Conservation (phyloP, 2,329 filamentous ascomycete species). For the Fusarium sp. region DNA sequence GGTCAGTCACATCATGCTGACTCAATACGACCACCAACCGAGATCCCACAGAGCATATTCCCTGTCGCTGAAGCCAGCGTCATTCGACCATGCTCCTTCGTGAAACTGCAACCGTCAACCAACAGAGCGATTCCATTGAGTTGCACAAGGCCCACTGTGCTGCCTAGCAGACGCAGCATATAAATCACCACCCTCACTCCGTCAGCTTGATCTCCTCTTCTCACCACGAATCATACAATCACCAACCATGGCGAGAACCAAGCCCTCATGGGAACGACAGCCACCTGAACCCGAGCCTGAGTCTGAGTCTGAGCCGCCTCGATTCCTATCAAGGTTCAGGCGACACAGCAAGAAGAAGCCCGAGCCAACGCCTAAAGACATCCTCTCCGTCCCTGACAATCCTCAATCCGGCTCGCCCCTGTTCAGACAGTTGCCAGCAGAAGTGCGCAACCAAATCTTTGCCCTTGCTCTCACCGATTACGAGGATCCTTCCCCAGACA, state of each 20-base stretch:
- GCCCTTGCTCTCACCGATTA: slow-evolving; percentile 53
- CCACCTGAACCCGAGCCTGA: background rate
- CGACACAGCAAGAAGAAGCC: background rate
- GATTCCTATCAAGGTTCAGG: background rate
- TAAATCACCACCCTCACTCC: background rate
- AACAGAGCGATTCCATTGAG: background rate
- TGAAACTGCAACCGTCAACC: background rate
- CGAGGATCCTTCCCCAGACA: slow-evolving; percentile 46
- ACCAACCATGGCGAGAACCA: background rate
- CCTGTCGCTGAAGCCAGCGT: background rate
- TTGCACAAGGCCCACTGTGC: background rate
- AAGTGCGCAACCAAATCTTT: slow-evolving; percentile 64
- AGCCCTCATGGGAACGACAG: too few relatives aligned
- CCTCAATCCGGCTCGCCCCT: slow-evolving; percentile 44
- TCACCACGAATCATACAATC: background rate
- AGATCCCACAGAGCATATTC: background rate
- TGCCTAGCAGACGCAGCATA: background rate
- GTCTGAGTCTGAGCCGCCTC: background rate
- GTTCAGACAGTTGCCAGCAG: slow-evolving; percentile 57
- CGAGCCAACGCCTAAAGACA: background rate
- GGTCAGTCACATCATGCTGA: background rate
- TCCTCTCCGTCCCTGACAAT: background rate
- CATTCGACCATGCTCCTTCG: background rate
- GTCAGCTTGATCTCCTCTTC: background rate
- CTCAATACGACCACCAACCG: background rate